Base-by-base conservation (phyloP, 2,329 filamentous ascomycete species). In the Helminthosporium solani region DNA sequence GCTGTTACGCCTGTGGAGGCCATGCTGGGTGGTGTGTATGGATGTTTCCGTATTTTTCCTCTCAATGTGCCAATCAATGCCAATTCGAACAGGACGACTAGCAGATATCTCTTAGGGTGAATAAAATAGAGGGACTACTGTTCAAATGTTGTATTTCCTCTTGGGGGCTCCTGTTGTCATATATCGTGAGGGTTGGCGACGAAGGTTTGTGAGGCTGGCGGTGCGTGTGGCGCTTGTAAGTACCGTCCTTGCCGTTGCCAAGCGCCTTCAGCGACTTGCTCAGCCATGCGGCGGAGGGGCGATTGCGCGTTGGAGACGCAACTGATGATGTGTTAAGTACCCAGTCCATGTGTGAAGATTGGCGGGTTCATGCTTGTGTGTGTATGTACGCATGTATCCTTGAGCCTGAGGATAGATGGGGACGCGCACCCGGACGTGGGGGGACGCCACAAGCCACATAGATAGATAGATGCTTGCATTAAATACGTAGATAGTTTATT, bases 221-320 rank as follows among this genome's bases (percentile, higher is more conserved):
- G 57, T 60, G 61, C 61, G 46, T 53, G 53, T 61, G 54, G 57
- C 52, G 49, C 53, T 53, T 53, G 46, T 30, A 44, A 9, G 23
- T 25, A 9, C n/a, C n/a, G n/a, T n/a, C n/a, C n/a, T 54, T 58
- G 54, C 60, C 59, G 56, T 53, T 42, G 39, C 18, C 50, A 48
- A 46, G 39, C 49, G 47, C 49, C 56, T 51, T 56, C 56, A 60
- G 56, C 20, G 40, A 48, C 49, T 15, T 49, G 58, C 65, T 67
- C 60, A 62, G 65, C 64, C 64, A 49, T 61, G 57, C 43, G 44
- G 41, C 23, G 27, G 54, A 52, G 48, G 52, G 62, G 58, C 53
- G 50, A 65, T 67, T 67, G 61, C 64, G 62, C 44, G 57, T 56
- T 43, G 40, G 42, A 44, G 50, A 62, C 59, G 59, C 60, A 63